Evolutionary conservation across 768 basidiomycete genomes (phyloP), one percentile per base, ranked within the genome.

Genomic region (Pisolithus orientalis): DNA sequence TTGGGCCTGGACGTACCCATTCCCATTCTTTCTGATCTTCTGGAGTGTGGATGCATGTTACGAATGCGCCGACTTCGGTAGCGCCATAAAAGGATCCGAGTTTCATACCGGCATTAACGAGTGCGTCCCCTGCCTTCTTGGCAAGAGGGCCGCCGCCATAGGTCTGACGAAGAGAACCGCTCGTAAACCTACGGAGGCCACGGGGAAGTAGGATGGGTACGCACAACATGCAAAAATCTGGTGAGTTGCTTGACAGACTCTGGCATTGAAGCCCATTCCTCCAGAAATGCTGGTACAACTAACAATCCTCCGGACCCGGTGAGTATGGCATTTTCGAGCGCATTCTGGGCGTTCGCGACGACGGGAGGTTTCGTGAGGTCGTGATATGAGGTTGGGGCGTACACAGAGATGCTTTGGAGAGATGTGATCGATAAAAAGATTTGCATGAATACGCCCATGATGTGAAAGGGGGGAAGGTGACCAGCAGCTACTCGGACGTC

Each of bases 61-160:
- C 61, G 9, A 68, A 47, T 0, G 54, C 45, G 9, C 69, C 63
- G 31, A 67, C 62, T 52, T 77, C 75, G 0, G 72, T 78, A 16
- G 50, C 59, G n/a, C 76, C 75, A 45, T 76, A 76, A 0, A 67
- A 40, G 1, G 62, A 49, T 9, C 49, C 31, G 2, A 76, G 39
- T 10, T 60, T 63, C 6, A 76, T 70, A 0, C 76, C 73, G 0
- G 66, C 58, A 5, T 53, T 52, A 7, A 63, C 61, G n/a, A 77
- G 53, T 5, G 49, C 53, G 29, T 75, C 66, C 0, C 74, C 77
- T 2, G 70, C 57, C 50, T 65, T 68, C 3, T 61, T 54, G 1
- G 75, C 56, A 3, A 77, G 59, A 0, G 73, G 62, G 0, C 73
- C 74, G 24, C 75, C 75, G 0, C 54, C 58, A 53, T 59, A 76